Evolutionary conservation across 2,329 filamentous ascomycete genomes (phyloP).

Genomic region (Phaeosphaeria sp.): DNA sequence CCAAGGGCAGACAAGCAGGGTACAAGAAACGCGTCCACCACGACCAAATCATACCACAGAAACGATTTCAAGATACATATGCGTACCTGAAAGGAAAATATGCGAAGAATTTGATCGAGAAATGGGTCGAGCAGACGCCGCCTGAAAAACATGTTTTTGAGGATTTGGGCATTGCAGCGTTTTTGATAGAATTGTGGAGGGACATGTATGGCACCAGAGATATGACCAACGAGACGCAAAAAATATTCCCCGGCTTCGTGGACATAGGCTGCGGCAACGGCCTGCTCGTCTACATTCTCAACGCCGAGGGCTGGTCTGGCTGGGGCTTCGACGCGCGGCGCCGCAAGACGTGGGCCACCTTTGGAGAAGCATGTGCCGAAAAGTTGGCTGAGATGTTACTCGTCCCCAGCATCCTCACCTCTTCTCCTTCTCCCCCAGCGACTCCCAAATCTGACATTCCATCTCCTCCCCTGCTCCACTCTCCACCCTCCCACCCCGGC

Average conservation of each 20-base stretch:
- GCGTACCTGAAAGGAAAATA: constrained; percentile 79
- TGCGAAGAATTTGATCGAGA: constrained; percentile 71
- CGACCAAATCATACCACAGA: constrained; percentile 79
- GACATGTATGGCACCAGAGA: constrained; percentile 71
- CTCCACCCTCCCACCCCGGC: constrained; percentile 60
- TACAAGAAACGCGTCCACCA: constrained; percentile 85
- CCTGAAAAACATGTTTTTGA: constrained; percentile 94
- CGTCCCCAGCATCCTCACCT: constrained; percentile 59
- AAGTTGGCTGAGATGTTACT: constrained; percentile 66
- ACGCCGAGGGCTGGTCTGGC: constrained; percentile 79
- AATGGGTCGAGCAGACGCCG: constrained; percentile 87
- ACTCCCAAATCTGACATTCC: no score
- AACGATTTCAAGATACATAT: constrained; percentile 82
- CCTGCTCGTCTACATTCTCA: constrained; percentile 82
- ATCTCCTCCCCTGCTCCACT: not conserved
- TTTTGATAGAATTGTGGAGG: constrained; percentile 88
- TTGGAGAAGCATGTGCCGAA: constrained; percentile 59
- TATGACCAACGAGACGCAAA: not conserved
- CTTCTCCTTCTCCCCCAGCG: not conserved
- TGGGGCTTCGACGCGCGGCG: constrained; percentile 92
- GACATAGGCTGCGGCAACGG: constrained; percentile 98
- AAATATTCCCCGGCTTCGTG: constrained; percentile 82
- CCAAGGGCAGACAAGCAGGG: constrained; percentile 67
- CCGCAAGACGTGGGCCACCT: constrained; percentile 83
- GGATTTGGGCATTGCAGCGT: constrained; percentile 87